phyloP scores from a whole-genome alignment of 768 basidiomycete genomes.

The Sporobolomyces pararoseus region DNA sequence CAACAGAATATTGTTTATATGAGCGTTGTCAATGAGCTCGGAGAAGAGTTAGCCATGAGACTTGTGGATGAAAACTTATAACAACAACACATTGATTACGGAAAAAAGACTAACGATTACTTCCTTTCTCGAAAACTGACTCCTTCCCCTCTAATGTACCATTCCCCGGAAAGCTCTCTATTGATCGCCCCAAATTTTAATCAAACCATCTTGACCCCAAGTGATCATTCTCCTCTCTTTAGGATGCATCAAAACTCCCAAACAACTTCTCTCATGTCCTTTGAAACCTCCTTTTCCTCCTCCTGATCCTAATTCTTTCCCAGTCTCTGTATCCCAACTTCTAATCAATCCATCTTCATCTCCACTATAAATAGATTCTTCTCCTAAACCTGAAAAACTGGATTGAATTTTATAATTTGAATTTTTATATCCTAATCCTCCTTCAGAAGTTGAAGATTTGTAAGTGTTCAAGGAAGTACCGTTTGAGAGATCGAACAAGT shows the following conservation, averaged over 20 bases:
- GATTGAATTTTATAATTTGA: conserved; percentile 69
- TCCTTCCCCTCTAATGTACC: neutral
- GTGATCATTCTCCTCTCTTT: conserved; percentile 80
- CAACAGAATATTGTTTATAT: too few relatives aligned
- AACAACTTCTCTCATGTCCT: conserved; percentile 80
- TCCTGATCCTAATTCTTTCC: too few relatives aligned
- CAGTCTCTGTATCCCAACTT: conserved; percentile 93
- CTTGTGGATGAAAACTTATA: too few relatives aligned
- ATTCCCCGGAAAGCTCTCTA: neutral
- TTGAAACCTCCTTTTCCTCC: conserved; percentile 42
- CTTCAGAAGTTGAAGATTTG: conserved; percentile 50
- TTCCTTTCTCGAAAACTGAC: too few relatives aligned
- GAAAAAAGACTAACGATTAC: too few relatives aligned
- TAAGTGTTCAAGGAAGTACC: conserved; percentile 84
- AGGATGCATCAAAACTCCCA: conserved; percentile 86
- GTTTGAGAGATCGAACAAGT: conserved; percentile 75
- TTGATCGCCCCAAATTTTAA: conserved; percentile 68
- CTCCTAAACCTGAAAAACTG: conserved; percentile 69
- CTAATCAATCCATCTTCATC: conserved; percentile 86
- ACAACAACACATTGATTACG: too few relatives aligned
- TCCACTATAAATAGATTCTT: conserved; percentile 75
- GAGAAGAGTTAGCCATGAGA: too few relatives aligned
- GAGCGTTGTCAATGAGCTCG: too few relatives aligned
- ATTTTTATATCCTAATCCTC: conserved; percentile 65
- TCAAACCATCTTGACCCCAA: conserved; percentile 82